Evolutionary conservation across 176 grass and related monocot genomes (phyloP).

Genomic region (Oropetium thomaeum): DNA sequence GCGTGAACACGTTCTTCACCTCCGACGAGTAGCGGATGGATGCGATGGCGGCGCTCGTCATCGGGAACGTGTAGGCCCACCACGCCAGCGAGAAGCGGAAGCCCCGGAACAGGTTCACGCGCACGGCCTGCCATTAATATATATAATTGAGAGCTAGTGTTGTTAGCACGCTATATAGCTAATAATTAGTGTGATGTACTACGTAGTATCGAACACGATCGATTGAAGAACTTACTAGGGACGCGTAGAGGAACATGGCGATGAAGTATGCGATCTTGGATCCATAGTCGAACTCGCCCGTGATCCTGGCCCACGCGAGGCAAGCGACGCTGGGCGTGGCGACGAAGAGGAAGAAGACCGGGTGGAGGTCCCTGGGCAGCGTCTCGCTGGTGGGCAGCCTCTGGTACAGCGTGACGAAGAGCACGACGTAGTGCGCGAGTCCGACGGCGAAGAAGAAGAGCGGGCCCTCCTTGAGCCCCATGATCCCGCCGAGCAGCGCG

Average conservation of each 20-base stretch:
- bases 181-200: too few relatives aligned
- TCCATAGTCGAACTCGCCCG: slow-evolving; percentile 64
- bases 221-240: slow-evolving; percentile 74
- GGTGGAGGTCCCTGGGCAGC: slow-evolving; percentile 80
- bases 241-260: slow-evolving; percentile 83
- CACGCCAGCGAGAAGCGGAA: slow-evolving; percentile 93
- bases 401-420: slow-evolving; percentile 98
- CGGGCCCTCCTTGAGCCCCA: slow-evolving; percentile 76
- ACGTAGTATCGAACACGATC: too few relatives aligned
- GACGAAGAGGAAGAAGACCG: slow-evolving; percentile 89
- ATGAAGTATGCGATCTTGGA: slow-evolving; percentile 76
- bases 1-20: slow-evolving; percentile 70
- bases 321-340: slow-evolving; percentile 77
- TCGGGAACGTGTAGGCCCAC: slow-evolving; percentile 97
- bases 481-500: slow-evolving; percentile 69
- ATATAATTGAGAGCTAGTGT: too few relatives aligned
- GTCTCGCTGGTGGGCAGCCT: slow-evolving; percentile 88
- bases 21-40: slow-evolving; percentile 74
- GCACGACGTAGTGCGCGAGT: slow-evolving; percentile 77
- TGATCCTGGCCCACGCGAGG: slow-evolving; percentile 79
- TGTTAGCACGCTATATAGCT: too few relatives aligned
- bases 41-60: slow-evolving; percentile 77
- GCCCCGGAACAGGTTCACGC: slow-evolving; percentile 82
- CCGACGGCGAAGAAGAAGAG: slow-evolving; percentile 88
- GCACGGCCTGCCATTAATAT: slow-evolving; percentile 74